A percentile compares a stretch with the other conserved stretches of the same genome.
Evolutionary conservation across 192 early-diverging fungal species (phyloP).

Genomic region (Podochytrium sp.): DNA sequence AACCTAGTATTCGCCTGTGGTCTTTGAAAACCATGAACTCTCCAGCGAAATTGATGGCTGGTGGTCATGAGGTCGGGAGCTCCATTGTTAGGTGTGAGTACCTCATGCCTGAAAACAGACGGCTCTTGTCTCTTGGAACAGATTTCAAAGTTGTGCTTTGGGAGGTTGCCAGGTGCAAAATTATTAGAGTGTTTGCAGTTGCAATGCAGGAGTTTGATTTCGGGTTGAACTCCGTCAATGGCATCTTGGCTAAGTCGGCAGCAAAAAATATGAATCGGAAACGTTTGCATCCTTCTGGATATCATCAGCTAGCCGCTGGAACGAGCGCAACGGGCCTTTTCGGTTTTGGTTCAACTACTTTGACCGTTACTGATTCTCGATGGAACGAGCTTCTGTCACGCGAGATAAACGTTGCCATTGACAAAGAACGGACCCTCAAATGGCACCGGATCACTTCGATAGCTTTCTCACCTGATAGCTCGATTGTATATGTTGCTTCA

Average conservation of each 20-base stretch:
- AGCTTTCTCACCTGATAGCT: slow-evolving; percentile 19
- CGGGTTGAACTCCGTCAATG: not conserved
- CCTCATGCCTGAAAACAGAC: slow-evolving; percentile 31
- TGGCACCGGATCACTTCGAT: slow-evolving; percentile 33
- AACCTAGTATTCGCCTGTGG: slow-evolving; percentile 32
- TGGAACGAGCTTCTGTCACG: slow-evolving; percentile 25
- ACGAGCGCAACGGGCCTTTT: slow-evolving; percentile 26
- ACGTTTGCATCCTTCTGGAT: slow-evolving; percentile 10
- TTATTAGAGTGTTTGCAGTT: slow-evolving; percentile 5
- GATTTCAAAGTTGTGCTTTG: slow-evolving; percentile 29
- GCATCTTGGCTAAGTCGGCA: not conserved
- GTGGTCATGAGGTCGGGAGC: slow-evolving; percentile 14
- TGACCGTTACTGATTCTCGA: slow-evolving; percentile 19
- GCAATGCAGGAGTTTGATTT: slow-evolving; percentile 20
- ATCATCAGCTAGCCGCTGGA: slow-evolving; percentile 2
- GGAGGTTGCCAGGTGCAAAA: slow-evolving; percentile 37
- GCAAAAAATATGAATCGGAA: not conserved
- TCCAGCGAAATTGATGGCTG: slow-evolving; percentile 24
- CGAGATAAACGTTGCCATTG: slow-evolving; percentile 17
- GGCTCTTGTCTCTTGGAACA: slow-evolving; percentile 25
- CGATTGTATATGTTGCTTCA: slow-evolving; percentile 19
- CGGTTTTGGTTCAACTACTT: slow-evolving; percentile 20
- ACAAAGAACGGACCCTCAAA: slow-evolving; percentile 21
- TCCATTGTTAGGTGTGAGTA: slow-evolving; percentile 23
- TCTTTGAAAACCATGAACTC: not conserved